Percentiles rank a stretch among this genome's conserved stretches.
Conservation (phyloP, 352 stramenopile species). For the Globisporangium emineosum region DNA sequence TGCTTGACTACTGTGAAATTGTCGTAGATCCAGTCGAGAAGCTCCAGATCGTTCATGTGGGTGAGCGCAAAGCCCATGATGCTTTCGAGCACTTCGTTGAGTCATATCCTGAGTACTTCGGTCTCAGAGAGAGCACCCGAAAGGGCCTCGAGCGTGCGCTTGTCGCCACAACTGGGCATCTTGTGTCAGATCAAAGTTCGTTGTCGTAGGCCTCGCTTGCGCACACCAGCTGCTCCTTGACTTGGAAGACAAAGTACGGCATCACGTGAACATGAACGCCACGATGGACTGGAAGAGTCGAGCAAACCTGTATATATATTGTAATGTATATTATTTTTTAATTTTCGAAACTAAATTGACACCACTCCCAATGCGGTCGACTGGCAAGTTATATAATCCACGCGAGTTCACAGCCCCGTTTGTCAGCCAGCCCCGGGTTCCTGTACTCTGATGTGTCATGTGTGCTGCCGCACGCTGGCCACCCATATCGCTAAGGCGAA, state of each 20-base stretch:
- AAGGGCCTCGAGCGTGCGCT: neutral
- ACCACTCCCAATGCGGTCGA: neutral
- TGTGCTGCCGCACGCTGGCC: neutral
- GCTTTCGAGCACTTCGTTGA: neutral
- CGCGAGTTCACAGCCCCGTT: neutral
- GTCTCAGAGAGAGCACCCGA: neutral
- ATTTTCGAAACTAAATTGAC: neutral
- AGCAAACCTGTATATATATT: too few relatives aligned
- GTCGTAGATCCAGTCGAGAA: slow-evolving; percentile 1
- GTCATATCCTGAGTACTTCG: neutral
- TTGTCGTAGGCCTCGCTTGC: neutral
- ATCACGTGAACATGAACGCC: neutral
- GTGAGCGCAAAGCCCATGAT: neutral
- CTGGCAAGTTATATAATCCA: neutral
- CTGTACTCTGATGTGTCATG: neutral
- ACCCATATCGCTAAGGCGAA: neutral
- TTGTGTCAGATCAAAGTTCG: neutral
- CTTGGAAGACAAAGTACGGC: neutral
- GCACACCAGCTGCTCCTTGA: neutral
- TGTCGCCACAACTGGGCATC: neutral
- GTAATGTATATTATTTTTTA: too few relatives aligned
- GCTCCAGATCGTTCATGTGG: neutral
- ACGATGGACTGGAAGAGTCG: neutral
- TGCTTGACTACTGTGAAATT: neutral
- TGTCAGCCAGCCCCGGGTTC: neutral